These are phyloP conservation scores for Hypsizygus ulmarius DNA, from an alignment of 1,284 basidiomycete genomes.

Conservation along the genomic window DNA sequence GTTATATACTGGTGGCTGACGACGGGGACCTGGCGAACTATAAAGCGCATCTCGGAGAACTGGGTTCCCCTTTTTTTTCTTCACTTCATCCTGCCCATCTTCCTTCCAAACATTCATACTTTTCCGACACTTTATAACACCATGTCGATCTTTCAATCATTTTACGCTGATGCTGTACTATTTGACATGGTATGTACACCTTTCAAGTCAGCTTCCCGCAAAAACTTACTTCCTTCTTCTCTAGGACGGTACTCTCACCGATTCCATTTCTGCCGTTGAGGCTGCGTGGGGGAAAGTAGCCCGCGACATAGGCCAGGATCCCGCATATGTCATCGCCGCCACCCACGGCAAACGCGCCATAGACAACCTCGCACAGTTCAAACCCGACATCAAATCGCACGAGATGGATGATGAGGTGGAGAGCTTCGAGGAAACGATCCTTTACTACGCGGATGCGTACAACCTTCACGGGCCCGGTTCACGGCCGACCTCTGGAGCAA, in stretches of 20 bases:
- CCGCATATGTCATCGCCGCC: slow-evolving; percentile 61
- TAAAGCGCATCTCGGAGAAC: too few species aligned
- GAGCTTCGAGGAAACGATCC: slow-evolving; percentile 67
- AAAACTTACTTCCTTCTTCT: neutral
- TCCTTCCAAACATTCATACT: too few species aligned
- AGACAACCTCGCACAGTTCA: slow-evolving; percentile 61
- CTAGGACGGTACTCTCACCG: slow-evolving; percentile 71
- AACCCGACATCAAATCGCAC: slow-evolving; percentile 54
- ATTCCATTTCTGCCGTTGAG: slow-evolving; percentile 76
- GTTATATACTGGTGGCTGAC: too few species aligned
- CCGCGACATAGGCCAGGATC: slow-evolving; percentile 64
- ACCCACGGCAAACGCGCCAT: slow-evolving; percentile 76
- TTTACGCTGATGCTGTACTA: slow-evolving; percentile 56
- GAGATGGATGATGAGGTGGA: slow-evolving; percentile 70
- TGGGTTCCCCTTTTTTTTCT: too few species aligned
- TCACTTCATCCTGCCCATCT: too few species aligned
- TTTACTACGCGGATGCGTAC: slow-evolving; percentile 72
- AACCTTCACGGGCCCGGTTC: slow-evolving; percentile 37
- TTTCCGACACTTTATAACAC: too few species aligned
- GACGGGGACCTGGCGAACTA: too few species aligned
- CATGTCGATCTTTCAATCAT: neutral
- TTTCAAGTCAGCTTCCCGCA: neutral
- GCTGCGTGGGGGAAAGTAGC: slow-evolving; percentile 79
- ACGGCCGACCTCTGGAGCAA: slow-evolving; percentile 20
- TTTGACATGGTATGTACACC: slow-evolving; percentile 65